Conservation (phyloP, 768 basidiomycete species). For the Favolaschia claudopus region DNA sequence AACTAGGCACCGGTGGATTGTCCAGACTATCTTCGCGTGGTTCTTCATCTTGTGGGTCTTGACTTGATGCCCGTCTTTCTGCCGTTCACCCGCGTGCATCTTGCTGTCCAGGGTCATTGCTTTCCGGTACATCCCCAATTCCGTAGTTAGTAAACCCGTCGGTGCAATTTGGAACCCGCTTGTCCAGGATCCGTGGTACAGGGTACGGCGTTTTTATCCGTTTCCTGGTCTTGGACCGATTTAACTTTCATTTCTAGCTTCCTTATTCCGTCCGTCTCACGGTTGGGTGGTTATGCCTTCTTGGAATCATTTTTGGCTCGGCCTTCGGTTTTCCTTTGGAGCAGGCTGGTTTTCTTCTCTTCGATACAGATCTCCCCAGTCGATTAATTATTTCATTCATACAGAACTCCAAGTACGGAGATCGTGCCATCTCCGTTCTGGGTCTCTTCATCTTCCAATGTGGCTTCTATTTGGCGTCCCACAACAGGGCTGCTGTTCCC, state of each 20-base stretch:
- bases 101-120: constrained; percentile 65
- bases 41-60: constrained; percentile 71
- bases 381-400: neutral
- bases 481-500: constrained; percentile 66
- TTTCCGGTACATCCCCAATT: constrained; percentile 84
- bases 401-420: constrained; percentile 73
- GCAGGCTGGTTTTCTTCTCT: constrained; percentile 48
- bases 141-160: constrained; percentile 74
- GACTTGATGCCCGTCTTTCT: neutral
- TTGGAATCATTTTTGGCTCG: constrained; percentile 84
- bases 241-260: no score
- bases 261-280: constrained; percentile 57
- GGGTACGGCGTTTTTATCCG: constrained; percentile 34
- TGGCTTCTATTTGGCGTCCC: constrained; percentile 75
- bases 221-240: neutral
- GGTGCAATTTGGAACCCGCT: constrained; percentile 71
- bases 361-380: no score
- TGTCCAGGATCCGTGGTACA: constrained; percentile 74
- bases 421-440: constrained; percentile 82
- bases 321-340: constrained; percentile 78
- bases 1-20: constrained; percentile 84
- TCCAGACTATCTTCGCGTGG: constrained; percentile 86
- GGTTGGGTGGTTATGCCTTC: constrained; percentile 78
- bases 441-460: constrained; percentile 84
- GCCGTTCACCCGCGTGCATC: neutral